Base-by-base conservation (phyloP, 441 rosid genomes). In the Isatis lusitanica region DNA sequence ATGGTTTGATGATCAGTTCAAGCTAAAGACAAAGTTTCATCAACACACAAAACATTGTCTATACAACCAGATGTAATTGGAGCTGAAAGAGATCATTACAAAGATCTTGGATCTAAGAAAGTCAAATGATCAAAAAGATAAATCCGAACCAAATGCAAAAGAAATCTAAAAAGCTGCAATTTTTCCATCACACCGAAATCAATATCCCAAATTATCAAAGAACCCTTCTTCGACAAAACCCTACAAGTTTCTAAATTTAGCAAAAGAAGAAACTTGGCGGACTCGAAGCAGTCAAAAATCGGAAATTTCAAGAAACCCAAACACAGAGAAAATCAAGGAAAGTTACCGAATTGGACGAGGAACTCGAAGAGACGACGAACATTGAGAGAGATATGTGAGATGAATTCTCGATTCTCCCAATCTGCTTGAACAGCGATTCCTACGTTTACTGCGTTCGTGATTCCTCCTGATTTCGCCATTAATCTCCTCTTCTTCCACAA, bases 361-460 rank as follows among this genome's bases (percentile, higher is more conserved):
- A 96, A 96, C 26, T 96, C 98, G 81, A 96, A 93, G 82, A 96
- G 99, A 75, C 99, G 98, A 77, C 97, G 97, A 71, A 96, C 91
- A 76, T 93, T 96, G 78, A 90, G 99, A 78, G 97, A 91, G 71
- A 93, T 89, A 72, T 93, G 92, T 70, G 99, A 96, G 64, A 96
- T 91, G 72, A 96, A 96, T 72, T 96, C 99, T 58, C 98, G 89
- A 82, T 93, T 96, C 79, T 93, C 99, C 99, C 99, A 96, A 79
- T 96, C 99, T 1, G 98, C 97, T 80, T 96, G 99, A 43, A 96
- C 99, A 5, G 98, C 99, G 24, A 93, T 96, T 72, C 99, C 99
- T 10, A 96, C 98, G 68, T 93, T 93, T 5, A 93, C 97, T 5
- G 97, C 98, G 82, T 91, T 93, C 16, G 97, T 93, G 51, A 91